A percentile compares a stretch with the other conserved stretches of the same genome.
Conservation (phyloP, 768 basidiomycete genomes). For the Suillus alpinus region DNA sequence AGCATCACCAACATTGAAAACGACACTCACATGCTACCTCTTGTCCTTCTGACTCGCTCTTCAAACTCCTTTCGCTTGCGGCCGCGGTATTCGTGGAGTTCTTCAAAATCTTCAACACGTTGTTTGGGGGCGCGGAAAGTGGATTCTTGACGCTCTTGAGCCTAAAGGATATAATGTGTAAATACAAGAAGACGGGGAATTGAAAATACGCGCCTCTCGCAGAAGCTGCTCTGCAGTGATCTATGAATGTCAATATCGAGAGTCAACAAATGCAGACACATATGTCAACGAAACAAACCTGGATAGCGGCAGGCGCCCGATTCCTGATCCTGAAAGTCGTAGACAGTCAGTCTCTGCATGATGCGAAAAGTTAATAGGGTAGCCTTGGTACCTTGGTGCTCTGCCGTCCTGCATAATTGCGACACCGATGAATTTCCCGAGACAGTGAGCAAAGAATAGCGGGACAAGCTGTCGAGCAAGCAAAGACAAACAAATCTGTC, state of each 20-base stretch:
- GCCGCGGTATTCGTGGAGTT: slow-evolving; percentile 85
- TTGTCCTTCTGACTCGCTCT: slow-evolving; percentile 76
- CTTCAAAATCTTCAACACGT: slow-evolving; percentile 93
- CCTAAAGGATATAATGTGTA: slow-evolving; percentile 41
- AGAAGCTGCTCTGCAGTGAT: slow-evolving; percentile 98
- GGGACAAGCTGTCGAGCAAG: not conserved
- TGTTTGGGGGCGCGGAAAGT: slow-evolving; percentile 91
- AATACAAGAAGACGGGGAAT: not conserved
- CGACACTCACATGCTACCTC: slow-evolving; percentile 72
- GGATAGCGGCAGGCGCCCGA: slow-evolving; percentile 90
- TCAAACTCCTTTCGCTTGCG: slow-evolving; percentile 94
- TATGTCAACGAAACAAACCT: slow-evolving; percentile 47
- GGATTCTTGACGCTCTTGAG: slow-evolving; percentile 96
- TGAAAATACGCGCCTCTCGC: slow-evolving; percentile 63
- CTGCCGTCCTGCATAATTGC: slow-evolving; percentile 72
- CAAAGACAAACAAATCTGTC: not conserved
- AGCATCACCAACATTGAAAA: not conserved
- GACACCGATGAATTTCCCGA: not conserved
- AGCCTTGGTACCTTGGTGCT: slow-evolving; percentile 74
- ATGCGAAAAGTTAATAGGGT: slow-evolving; percentile 5
- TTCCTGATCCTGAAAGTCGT: slow-evolving; percentile 80
- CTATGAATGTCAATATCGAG: slow-evolving; percentile 39
- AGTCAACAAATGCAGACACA: not conserved
- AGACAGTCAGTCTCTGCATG: slow-evolving; percentile 6
- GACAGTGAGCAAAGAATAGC: not conserved